Evolutionary conservation across 148 eudicot genomes (phyloP).

Genomic region (Cornus controversa): DNA sequence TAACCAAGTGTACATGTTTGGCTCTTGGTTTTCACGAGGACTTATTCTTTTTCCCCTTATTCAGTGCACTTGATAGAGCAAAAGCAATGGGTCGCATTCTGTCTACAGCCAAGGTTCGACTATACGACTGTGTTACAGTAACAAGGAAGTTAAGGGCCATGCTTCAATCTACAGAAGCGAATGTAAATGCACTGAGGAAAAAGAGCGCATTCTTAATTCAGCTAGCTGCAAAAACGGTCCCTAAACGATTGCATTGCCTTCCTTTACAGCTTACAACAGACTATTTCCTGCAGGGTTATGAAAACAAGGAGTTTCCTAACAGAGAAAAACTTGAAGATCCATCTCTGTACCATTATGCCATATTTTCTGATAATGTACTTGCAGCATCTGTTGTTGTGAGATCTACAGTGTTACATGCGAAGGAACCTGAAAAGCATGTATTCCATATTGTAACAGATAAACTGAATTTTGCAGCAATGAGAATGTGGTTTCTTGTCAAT

Average conservation of each 20-base stretch:
- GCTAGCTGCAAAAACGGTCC: slow-evolving; percentile 94
- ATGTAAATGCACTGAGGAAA: slow-evolving; percentile 62
- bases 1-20: slow-evolving; percentile 3
- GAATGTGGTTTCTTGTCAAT: slow-evolving; percentile 92
- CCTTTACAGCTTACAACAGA: slow-evolving; percentile 79
- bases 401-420: slow-evolving; percentile 75
- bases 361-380: slow-evolving; percentile 93
- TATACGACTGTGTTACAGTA: slow-evolving; percentile 64
- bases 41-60: slow-evolving; percentile 18
- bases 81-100: slow-evolving; percentile 85
- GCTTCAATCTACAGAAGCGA: slow-evolving; percentile 77
- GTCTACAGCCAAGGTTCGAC: slow-evolving; percentile 76
- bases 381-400: slow-evolving; percentile 94
- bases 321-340: slow-evolving; percentile 76
- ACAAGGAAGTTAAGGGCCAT: slow-evolving; percentile 90
- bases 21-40: slow-evolving; percentile 16
- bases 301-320: slow-evolving; percentile 42
- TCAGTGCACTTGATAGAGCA: slow-evolving; percentile 85
- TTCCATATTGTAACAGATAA: slow-evolving; percentile 96
- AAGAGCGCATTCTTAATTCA: slow-evolving; percentile 89
- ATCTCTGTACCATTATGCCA: slow-evolving; percentile 87
- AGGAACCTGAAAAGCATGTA: slow-evolving; percentile 94
- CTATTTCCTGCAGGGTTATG: slow-evolving; percentile 55
- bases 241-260: slow-evolving; percentile 86
- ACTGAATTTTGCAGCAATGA: slow-evolving; percentile 89